Conservation (phyloP, 1,284 basidiomycete genomes). For the Singerocomus inundabilis region DNA sequence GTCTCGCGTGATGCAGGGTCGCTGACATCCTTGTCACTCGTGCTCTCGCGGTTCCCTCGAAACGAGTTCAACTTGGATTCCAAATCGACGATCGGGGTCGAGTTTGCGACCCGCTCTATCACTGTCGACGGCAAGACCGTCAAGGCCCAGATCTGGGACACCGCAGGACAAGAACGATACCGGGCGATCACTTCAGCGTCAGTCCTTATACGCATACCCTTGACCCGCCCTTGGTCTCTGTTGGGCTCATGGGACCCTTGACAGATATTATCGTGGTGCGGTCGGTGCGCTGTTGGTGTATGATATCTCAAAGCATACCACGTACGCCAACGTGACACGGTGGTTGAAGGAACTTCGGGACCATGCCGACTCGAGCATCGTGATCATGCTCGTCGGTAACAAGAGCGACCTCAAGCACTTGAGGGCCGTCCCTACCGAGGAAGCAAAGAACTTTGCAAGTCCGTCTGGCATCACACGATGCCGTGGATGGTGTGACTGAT, state of each 20-base stretch:
- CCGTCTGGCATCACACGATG: slow-evolving; percentile 35
- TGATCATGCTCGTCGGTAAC: slow-evolving; percentile 93
- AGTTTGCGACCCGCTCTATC: slow-evolving; percentile 97
- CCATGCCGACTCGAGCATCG: slow-evolving; percentile 91
- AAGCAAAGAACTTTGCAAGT: slow-evolving; percentile 86
- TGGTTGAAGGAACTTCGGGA: slow-evolving; percentile 99
- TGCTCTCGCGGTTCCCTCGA: slow-evolving; percentile 98
- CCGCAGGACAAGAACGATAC: slow-evolving; percentile 98
- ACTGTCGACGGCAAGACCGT: slow-evolving; percentile 95
- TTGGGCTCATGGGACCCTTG: slow-evolving; percentile 3
- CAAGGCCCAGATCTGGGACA: slow-evolving; percentile 99
- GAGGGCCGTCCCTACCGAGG: slow-evolving; percentile 93
- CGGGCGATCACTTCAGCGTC: slow-evolving; percentile 97
- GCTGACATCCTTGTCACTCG: no score
- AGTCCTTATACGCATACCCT: slow-evolving; percentile 33
- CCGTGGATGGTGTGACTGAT: not conserved
- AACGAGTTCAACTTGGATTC: slow-evolving; percentile 99
- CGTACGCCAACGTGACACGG: slow-evolving; percentile 93
- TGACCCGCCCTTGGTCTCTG: not conserved
- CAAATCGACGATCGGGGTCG: slow-evolving; percentile 98
- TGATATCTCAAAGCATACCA: slow-evolving; percentile 93
- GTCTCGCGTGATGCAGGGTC: no score
- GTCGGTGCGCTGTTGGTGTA: slow-evolving; percentile 92
- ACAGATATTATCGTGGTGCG: slow-evolving; percentile 96
- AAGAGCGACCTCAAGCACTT: slow-evolving; percentile 99